phyloP scores from a whole-genome alignment of 192 early-diverging fungal genomes.

The Mortierella alpina region DNA sequence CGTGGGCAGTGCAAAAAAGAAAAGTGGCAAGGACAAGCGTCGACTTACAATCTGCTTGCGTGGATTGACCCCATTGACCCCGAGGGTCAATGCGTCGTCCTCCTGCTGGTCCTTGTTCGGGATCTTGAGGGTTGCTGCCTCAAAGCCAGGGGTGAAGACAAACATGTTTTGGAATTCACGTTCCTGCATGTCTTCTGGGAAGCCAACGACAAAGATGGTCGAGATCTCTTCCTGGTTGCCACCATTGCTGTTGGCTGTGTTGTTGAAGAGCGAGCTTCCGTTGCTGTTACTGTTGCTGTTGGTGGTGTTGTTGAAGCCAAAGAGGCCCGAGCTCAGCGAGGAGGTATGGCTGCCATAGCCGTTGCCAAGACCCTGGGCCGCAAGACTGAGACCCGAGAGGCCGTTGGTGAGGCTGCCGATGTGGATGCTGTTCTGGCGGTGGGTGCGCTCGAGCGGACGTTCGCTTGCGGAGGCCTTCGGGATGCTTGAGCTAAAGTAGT shows the following conservation, averaged over 20 bases:
- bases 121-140: slow-evolving; percentile 95
- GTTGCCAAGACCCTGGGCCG: slow-evolving; percentile 13
- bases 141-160: slow-evolving; percentile 96
- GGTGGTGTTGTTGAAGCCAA: slow-evolving; percentile 15
- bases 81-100: slow-evolving; percentile 57
- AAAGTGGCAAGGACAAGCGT: neutral
- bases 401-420: slow-evolving; percentile 19
- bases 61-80: slow-evolving; percentile 63
- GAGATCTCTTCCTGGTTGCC: slow-evolving; percentile 86
- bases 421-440: slow-evolving; percentile 7
- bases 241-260: neutral
- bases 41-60: slow-evolving; percentile 91
- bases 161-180: slow-evolving; percentile 99
- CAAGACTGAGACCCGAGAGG: slow-evolving; percentile 20
- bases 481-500: slow-evolving; percentile 49
- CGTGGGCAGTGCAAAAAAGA: neutral
- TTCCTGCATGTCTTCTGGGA: slow-evolving; percentile 99
- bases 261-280: neutral
- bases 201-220: slow-evolving; percentile 99
- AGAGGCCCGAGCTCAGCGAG: slow-evolving; percentile 22
- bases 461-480: slow-evolving; percentile 13
- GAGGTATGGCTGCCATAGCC: slow-evolving; percentile 1
- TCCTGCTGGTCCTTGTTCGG: slow-evolving; percentile 75
- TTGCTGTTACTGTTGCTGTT: slow-evolving; percentile 14
- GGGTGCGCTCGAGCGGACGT: too few species aligned